Conservation (phyloP, 1,284 basidiomycete species). For the Coniferiporia sulphurascens region DNA sequence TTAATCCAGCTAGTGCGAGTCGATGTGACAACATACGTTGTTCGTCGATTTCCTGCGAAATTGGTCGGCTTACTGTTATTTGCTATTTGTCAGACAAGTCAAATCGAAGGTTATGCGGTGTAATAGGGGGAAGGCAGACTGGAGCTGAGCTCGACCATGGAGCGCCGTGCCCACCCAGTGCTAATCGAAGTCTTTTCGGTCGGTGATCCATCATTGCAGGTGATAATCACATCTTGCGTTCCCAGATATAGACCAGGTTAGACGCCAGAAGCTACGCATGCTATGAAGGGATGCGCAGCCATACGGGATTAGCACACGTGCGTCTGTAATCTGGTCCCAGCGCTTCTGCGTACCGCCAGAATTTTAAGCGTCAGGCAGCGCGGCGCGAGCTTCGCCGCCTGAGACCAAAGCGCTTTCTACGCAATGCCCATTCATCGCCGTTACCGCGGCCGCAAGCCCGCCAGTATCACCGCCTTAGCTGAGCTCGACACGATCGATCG, state of each 20-base stretch:
- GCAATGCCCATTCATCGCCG: background rate
- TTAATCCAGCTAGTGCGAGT: background rate
- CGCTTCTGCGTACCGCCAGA: background rate
- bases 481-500: no score
- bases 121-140: no score
- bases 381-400: background rate
- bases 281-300: background rate
- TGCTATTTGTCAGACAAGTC: background rate
- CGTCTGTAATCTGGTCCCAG: background rate
- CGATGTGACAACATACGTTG: no score
- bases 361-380: background rate
- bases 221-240: background rate
- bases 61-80: background rate
- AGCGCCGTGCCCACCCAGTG: background rate
- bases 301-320: background rate
- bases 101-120: background rate
- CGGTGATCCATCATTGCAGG: background rate
- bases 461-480: background rate
- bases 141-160: background rate
- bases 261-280: background rate
- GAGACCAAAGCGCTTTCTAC: background rate
- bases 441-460: background rate
- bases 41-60: background rate
- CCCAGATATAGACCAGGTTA: background rate
- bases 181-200: background rate